Evolutionary conservation across 441 rosid species (phyloP).

Genomic region (Pelargonium exstipulatum): DNA sequence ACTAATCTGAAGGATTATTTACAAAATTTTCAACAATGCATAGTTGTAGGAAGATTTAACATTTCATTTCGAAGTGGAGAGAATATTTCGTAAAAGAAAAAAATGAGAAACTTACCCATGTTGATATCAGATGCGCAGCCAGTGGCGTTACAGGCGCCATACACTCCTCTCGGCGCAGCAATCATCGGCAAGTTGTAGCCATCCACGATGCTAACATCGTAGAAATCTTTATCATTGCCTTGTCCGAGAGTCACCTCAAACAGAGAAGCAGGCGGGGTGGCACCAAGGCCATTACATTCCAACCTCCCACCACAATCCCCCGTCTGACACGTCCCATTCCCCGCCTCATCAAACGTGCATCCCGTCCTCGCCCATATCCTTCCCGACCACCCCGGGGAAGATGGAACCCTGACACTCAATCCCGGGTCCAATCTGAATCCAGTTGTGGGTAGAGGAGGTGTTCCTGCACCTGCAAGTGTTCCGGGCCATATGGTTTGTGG

Average conservation of each 20-base stretch:
- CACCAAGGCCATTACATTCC: conserved; percentile 52
- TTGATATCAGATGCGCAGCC: conserved; percentile 55
- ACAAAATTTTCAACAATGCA: too few species aligned
- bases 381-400: conserved; percentile 60
- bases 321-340: conserved; percentile 51
- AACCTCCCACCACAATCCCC: conserved; percentile 63
- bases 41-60: too few species aligned
- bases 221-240: conserved; percentile 45
- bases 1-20: too few species aligned
- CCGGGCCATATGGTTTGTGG: conserved; percentile 62
- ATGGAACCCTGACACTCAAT: conserved; percentile 37
- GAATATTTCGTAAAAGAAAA: too few species aligned
- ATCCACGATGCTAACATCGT: conserved; percentile 61
- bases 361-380: conserved; percentile 72
- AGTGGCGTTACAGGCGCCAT: conserved; percentile 54
- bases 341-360: conserved; percentile 49
- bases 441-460: conserved; percentile 47
- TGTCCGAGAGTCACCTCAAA: conserved; percentile 54
- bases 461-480: conserved; percentile 53
- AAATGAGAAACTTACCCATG: conserved; percentile 33
- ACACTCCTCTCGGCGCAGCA: conserved; percentile 44
- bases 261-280: conserved; percentile 59
- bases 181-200: conserved; percentile 62
- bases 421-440: conserved; percentile 52
- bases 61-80: too few species aligned